A percentile compares a stretch with the other conserved stretches of the same genome.
Evolutionary conservation across 306 rosid species (phyloP).

Genomic region (Dryas drummondii): DNA sequence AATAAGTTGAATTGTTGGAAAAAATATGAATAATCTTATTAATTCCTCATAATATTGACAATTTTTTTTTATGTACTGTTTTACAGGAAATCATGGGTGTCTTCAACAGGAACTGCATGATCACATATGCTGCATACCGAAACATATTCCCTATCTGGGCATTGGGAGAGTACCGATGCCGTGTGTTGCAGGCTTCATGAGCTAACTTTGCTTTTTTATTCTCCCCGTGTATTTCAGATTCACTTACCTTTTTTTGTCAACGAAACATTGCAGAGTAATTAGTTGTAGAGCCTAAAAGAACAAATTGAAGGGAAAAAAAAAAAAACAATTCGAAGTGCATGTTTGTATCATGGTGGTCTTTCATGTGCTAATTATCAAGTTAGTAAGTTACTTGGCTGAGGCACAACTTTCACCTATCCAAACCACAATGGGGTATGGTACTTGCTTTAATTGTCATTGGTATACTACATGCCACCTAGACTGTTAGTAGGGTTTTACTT

Average conservation of each 20-base stretch:
- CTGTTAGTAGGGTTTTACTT: neutral
- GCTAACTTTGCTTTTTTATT: neutral
- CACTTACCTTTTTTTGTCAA: neutral
- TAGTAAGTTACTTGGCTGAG: neutral
- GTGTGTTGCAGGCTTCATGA: conserved; percentile 41
- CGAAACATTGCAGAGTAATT: neutral
- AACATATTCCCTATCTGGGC: conserved; percentile 93
- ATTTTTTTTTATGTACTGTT: neutral
- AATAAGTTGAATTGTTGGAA: neutral
- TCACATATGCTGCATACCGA: conserved; percentile 76
- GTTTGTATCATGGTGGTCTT: neutral
- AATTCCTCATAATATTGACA: neutral
- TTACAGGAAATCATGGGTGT: conserved; percentile 86
- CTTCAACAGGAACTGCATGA: conserved; percentile 84
- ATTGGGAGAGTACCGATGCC: conserved; percentile 63
- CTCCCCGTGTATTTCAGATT: neutral
- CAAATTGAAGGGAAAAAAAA: neutral
- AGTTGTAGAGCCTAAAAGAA: neutral
- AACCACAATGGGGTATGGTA: no score
- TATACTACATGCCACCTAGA: neutral
- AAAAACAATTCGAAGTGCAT: neutral
- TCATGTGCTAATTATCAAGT: neutral
- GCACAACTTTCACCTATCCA: neutral
- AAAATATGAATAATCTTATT: neutral
- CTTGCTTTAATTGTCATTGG: neutral